Evolutionary conservation across 257 asterid genomes (phyloP).

Genomic region (Catharanthus roseus): DNA sequence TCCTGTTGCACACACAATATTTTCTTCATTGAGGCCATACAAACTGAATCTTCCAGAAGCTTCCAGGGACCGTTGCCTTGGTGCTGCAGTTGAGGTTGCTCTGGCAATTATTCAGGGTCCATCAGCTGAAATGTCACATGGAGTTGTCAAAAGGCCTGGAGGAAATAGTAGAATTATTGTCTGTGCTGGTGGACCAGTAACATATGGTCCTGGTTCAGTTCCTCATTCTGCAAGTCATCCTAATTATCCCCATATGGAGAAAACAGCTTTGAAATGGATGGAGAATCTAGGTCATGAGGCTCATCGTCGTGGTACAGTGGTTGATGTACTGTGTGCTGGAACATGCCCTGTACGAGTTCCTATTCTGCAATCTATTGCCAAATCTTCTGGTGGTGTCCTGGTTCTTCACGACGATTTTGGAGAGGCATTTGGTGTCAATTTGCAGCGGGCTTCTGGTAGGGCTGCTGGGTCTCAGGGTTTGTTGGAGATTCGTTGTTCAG

Average conservation of each 20-base stretch:
- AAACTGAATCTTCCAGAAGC: constrained; percentile 67
- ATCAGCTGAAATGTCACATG: constrained; percentile 81
- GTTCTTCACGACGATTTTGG: constrained; percentile 93
- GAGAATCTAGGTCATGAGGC: constrained; percentile 73
- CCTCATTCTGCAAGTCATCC: constrained; percentile 80
- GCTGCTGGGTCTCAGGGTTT: constrained; percentile 92
- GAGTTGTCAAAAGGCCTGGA: constrained; percentile 78
- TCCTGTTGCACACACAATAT: constrained; percentile 72
- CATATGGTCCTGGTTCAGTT: constrained; percentile 91
- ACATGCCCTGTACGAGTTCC: constrained; percentile 89
- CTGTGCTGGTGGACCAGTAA: constrained; percentile 90
- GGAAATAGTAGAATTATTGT: constrained; percentile 86
- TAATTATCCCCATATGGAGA: constrained; percentile 77
- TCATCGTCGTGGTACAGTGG: constrained; percentile 54
- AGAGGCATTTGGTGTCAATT: constrained; percentile 95
- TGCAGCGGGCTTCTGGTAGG: constrained; percentile 88
- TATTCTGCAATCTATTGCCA: constrained; percentile 77
- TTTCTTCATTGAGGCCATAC: constrained; percentile 75
- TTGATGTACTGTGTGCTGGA: constrained; percentile 90
- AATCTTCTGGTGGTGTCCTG: constrained; percentile 82
- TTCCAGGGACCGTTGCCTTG: constrained; percentile 88
- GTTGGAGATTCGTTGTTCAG: constrained; percentile 85
- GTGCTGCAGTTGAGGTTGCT: constrained; percentile 92
- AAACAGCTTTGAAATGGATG: constrained; percentile 77
- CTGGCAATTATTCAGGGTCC: constrained; percentile 86